Evolutionary conservation across 805 yeast species (phyloP).

Genomic region (Sungouiozyma ichnusensis): DNA sequence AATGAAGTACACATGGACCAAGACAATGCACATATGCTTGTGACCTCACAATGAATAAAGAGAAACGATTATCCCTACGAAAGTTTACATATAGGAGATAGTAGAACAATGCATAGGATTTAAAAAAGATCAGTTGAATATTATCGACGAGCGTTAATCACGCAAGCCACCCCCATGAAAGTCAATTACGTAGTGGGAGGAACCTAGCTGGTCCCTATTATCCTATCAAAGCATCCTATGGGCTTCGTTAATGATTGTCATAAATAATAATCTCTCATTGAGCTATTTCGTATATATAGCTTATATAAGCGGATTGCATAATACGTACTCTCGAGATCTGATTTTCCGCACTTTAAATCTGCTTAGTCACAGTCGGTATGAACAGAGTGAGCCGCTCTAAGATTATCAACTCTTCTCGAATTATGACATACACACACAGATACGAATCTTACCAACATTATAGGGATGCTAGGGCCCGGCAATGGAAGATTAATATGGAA

Average conservation of each 20-base stretch:
- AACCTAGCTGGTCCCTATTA: no score
- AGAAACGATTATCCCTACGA: no score
- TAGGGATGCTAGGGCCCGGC: constrained; percentile 7
- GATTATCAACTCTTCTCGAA: background rate
- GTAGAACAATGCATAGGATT: background rate
- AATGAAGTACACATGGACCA: background rate
- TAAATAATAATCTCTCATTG: background rate
- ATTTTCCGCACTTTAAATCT: no score
- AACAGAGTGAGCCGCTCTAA: background rate
- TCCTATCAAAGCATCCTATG: background rate
- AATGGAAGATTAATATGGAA: constrained; percentile 16
- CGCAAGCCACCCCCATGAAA: no score
- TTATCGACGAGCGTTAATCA: no score
- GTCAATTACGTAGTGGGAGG: no score
- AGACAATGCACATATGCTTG: background rate
- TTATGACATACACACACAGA: background rate
- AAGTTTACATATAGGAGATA: background rate
- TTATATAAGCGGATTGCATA: background rate
- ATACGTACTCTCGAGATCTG: no score
- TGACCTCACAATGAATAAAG: background rate
- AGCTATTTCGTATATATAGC: background rate
- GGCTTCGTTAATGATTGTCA: background rate
- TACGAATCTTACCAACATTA: constrained; percentile 1
- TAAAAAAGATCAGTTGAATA: no score
- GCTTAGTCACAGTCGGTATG: no score